A percentile compares a stretch with the other conserved stretches of the same genome.
Conservation (phyloP, 331 rosid species). For the Quercus lobata region DNA sequence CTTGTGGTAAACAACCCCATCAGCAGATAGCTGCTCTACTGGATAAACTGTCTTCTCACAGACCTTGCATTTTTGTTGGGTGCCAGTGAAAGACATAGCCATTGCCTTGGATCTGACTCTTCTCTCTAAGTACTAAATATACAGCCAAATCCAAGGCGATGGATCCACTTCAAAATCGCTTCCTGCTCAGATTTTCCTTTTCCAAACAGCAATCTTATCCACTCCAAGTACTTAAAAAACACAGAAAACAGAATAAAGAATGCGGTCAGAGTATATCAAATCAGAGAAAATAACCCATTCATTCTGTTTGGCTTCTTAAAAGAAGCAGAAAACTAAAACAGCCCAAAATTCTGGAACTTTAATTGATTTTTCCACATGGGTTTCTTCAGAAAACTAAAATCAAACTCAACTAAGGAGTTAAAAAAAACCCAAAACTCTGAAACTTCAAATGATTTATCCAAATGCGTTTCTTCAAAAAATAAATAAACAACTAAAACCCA, state of each 20-base stretch:
- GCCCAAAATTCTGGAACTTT: not conserved
- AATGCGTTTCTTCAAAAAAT: not conserved
- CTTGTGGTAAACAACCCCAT: slow-evolving; percentile 84
- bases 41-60: slow-evolving; percentile 93
- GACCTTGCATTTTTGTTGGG: slow-evolving; percentile 94
- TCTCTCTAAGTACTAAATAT: slow-evolving; percentile 9
- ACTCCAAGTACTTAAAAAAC: slow-evolving; percentile 2
- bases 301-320: slow-evolving; percentile 15
- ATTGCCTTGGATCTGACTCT: slow-evolving; percentile 50
- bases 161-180: slow-evolving; percentile 16
- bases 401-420: not conserved
- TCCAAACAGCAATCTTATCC: not conserved
- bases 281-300: not conserved
- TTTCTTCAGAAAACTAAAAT: not conserved
- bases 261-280: not conserved
- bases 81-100: slow-evolving; percentile 82
- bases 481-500: not conserved
- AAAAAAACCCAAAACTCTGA: too few relatives aligned
- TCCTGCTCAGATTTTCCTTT: slow-evolving; percentile 11
- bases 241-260: not conserved
- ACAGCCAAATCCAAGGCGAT: slow-evolving; percentile 22
- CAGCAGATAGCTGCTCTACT: slow-evolving; percentile 88
- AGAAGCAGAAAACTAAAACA: not conserved
- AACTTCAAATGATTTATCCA: not conserved
- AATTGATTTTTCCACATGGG: not conserved